Evolutionary conservation across 1,139 yeast species (phyloP).

Genomic region (Geotrichum siamense): DNA sequence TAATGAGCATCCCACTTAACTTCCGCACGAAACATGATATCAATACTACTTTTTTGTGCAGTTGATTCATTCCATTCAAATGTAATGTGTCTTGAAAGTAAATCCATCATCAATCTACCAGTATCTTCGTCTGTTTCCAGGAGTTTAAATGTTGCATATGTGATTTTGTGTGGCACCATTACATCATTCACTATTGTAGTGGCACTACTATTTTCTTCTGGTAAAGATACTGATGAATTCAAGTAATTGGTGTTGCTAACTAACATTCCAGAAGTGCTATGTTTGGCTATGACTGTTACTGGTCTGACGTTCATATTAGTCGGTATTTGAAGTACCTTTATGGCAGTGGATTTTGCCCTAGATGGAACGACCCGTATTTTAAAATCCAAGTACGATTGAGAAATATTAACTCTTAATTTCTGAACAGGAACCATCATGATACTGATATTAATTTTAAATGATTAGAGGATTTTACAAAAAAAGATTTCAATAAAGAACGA

Average conservation of each 20-base stretch:
- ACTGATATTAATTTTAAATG: neutral
- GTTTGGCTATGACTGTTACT: neutral
- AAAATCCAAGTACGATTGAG: neutral
- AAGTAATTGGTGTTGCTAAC: too few species aligned
- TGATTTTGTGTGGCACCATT: neutral
- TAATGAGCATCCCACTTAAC: neutral
- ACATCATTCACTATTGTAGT: neutral
- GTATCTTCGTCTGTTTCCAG: neutral
- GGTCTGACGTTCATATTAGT: neutral
- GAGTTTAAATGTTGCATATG: neutral
- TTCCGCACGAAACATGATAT: neutral
- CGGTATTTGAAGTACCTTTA: neutral
- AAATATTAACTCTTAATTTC: neutral
- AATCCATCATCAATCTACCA: neutral
- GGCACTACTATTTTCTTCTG: neutral
- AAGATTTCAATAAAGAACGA: neutral
- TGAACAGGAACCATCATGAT: neutral
- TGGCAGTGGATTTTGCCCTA: neutral
- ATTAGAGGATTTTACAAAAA: neutral
- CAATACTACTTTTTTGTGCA: neutral
- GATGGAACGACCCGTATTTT: neutral
- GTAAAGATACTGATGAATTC: neutral
- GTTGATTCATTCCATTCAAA: neutral
- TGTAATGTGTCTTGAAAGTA: too few species aligned
- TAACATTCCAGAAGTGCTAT: too few species aligned